Evolutionary conservation across 257 asterid species (phyloP).

Genomic region (Capsicum chinense): DNA sequence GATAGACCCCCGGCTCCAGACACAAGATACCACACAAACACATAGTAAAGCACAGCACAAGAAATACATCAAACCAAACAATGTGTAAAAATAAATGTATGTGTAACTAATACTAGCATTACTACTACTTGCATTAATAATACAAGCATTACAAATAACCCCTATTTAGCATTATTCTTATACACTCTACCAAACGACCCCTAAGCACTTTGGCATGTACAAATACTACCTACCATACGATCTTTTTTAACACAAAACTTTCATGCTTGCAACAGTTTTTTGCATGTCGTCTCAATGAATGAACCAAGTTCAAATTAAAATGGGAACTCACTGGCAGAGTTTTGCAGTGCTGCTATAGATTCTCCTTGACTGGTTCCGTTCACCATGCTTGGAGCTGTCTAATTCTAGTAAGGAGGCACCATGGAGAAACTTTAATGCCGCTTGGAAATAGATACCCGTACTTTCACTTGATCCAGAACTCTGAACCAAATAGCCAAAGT

Average conservation of each 20-base stretch:
- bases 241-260: neutral
- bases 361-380: conserved; percentile 68
- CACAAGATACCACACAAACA: too few species aligned
- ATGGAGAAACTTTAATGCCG: conserved; percentile 91
- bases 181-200: too few species aligned
- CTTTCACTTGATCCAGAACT: conserved; percentile 84
- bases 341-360: conserved; percentile 95
- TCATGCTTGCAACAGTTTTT: conserved; percentile 14
- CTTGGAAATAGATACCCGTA: conserved; percentile 79
- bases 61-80: too few species aligned
- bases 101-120: too few species aligned
- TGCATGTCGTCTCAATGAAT: conserved; percentile 14
- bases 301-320: neutral
- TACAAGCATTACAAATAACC: too few species aligned
- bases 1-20: too few species aligned
- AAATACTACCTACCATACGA: neutral
- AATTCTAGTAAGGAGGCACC: conserved; percentile 93
- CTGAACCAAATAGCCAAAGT: conserved; percentile 50
- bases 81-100: too few species aligned
- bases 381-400: conserved; percentile 72
- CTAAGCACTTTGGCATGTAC: conserved; percentile 3
- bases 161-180: too few species aligned
- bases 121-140: too few species aligned
- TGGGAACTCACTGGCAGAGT: conserved; percentile 85
- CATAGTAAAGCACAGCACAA: too few species aligned